Base-by-base conservation (phyloP, 1,139 yeast species). In the Diutina ranongensis region DNA sequence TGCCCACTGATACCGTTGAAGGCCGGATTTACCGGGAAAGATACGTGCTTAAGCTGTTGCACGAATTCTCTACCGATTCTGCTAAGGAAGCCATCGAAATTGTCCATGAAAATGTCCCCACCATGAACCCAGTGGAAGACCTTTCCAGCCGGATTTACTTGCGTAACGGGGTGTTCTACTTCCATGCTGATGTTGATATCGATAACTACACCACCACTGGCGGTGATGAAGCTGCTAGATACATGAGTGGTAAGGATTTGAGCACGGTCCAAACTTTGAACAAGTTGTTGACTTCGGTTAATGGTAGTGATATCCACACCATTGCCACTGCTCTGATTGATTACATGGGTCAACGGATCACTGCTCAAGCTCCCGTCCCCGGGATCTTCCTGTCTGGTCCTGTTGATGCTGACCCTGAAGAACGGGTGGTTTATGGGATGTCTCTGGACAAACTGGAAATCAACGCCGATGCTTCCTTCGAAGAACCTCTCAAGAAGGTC, bases 301-400 rank as follows among this genome's bases (percentile, higher is more conserved):
- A 15, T 13, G 42, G 42, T 15, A 10, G n/a, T 9, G 42, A 38
- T 20, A 25, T 38, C 32, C 42, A 38, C 42, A 38, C 42, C 33
- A 27, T 38, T 27, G 42, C 42, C 9, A 38, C 42, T 12, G 16
- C 31, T 12, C 20, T 25, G n/a, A 87, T 92, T 48, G 97, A 92
- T 62, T 89, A 77, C 64, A 78, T 84, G 61, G 98, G 98, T 50
- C 82, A 78, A 56, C 76, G 97, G 61, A 70, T 89, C 40, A 74
- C 89, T 40, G 88, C 95, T 60, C 98, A 92, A 67, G 86, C 96
- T 15, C 96, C 97, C 21, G 95, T 92, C 45, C 98, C 98, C n/a
- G 98, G 98, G 50, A 78, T 89, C 50, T 83, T 89, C 64, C 72
- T 76, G 19, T 16, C 28, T n/a, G 33, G 33, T 4, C 42, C 42